These are phyloP conservation scores for Pleurotus giganteus DNA, from an alignment of 768 basidiomycete genomes.

Conservation along the genomic window DNA sequence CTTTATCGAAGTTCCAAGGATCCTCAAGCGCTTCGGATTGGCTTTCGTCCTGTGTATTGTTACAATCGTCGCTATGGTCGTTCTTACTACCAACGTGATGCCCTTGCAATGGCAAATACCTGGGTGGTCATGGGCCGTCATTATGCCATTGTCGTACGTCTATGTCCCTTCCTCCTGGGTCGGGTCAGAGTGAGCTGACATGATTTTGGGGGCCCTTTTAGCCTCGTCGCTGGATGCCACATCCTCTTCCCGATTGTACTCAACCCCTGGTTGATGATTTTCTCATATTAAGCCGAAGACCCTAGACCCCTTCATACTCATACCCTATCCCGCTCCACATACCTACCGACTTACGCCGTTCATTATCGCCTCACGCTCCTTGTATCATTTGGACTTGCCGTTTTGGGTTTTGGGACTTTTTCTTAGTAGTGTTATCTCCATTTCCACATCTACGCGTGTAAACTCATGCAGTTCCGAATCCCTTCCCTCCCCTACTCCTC, in stretches of 20 bases:
- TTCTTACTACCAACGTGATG: constrained; percentile 54
- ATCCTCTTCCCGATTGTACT: constrained; percentile 81
- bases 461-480: too few species aligned
- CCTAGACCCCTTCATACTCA: neutral
- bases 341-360: neutral
- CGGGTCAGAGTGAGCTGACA: neutral
- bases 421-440: neutral
- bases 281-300: constrained; percentile 45
- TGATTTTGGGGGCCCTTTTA: constrained; percentile 22
- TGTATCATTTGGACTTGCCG: neutral
- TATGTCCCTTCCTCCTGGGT: neutral
- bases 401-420: neutral
- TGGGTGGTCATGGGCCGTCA: constrained; percentile 67
- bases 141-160: constrained; percentile 71
- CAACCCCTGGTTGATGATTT: constrained; percentile 89
- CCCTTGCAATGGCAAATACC: constrained; percentile 66
- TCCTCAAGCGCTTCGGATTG: constrained; percentile 76
- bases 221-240: constrained; percentile 63
- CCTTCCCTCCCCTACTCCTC: too few species aligned
- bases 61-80: constrained; percentile 49
- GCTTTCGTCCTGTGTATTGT: constrained; percentile 55
- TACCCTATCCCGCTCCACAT: neutral
- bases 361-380: neutral
- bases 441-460: too few species aligned
- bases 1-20: constrained; percentile 86